Conservation (phyloP, 495 filamentous ascomycete genomes). For the Aspergillus asperescens region DNA sequence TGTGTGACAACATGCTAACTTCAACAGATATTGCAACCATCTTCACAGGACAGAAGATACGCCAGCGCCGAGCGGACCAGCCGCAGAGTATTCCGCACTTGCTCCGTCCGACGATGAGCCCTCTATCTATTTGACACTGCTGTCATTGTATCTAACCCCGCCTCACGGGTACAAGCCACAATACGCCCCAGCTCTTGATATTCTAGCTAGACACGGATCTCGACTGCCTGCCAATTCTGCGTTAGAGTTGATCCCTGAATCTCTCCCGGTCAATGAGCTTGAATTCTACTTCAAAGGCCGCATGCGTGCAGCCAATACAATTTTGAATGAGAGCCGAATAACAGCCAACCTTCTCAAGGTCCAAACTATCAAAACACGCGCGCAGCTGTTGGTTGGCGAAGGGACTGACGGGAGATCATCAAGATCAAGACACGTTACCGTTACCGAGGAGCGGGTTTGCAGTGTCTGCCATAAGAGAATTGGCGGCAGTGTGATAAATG, state of each 20-base stretch:
- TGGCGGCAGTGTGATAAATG: slow-evolving; percentile 80
- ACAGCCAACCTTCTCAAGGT: slow-evolving; percentile 66
- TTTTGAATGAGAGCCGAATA: slow-evolving; percentile 73
- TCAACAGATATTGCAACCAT: slow-evolving; percentile 79
- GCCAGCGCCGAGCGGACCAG: slow-evolving; percentile 28
- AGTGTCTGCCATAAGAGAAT: slow-evolving; percentile 88
- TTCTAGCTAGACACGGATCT: slow-evolving; percentile 86
- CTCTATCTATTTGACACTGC: slow-evolving; percentile 84
- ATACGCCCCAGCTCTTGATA: slow-evolving; percentile 72
- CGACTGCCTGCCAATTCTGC: slow-evolving; percentile 83
- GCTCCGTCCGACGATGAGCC: slow-evolving; percentile 53
- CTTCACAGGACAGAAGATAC: slow-evolving; percentile 59
- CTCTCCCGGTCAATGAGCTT: slow-evolving; percentile 69
- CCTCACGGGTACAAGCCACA: slow-evolving; percentile 68
- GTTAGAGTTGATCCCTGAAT: slow-evolving; percentile 75
- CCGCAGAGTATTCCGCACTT: slow-evolving; percentile 32
- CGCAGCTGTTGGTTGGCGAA: slow-evolving; percentile 62
- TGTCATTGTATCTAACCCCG: slow-evolving; percentile 85
- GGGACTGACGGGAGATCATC: slow-evolving; percentile 47
- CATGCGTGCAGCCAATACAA: slow-evolving; percentile 78
- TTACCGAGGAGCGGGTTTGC: slow-evolving; percentile 83
- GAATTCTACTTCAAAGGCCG: slow-evolving; percentile 89
- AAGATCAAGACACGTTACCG: slow-evolving; percentile 66
- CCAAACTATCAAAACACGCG: slow-evolving; percentile 66
- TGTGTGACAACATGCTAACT: slow-evolving; percentile 14